A percentile compares a stretch with the other conserved stretches of the same genome.
Conservation (phyloP, 306 rosid species). For the Oxytropis ochrocephala region DNA sequence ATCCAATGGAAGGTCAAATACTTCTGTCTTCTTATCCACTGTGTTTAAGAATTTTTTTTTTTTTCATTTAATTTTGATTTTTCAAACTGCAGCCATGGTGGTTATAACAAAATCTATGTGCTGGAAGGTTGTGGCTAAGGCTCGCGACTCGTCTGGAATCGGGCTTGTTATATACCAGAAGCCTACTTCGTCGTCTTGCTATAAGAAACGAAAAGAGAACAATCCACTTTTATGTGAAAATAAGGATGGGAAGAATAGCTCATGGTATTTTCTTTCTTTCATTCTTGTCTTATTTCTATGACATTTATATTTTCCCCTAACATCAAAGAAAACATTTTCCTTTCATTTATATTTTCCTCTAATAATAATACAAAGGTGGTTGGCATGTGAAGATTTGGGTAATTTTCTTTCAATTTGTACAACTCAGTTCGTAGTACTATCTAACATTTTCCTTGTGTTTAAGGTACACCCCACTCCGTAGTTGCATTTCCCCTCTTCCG, state of each 20-base stretch:
- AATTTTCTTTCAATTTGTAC: too few species aligned
- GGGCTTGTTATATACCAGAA: constrained; percentile 93
- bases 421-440: too few species aligned
- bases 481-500: constrained; percentile 64
- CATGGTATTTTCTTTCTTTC: constrained; percentile 55
- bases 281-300: not conserved
- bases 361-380: too few species aligned
- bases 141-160: constrained; percentile 59
- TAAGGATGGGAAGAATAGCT: constrained; percentile 43
- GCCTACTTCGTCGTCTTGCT: constrained; percentile 72
- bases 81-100: constrained; percentile 58
- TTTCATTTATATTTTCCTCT: too few species aligned
- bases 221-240: constrained; percentile 63
- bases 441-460: too few species aligned
- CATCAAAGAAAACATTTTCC: not conserved
- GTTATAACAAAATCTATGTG: constrained; percentile 66
- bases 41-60: not conserved
- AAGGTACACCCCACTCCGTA: constrained; percentile 64
- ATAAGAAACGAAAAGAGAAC: constrained; percentile 41
- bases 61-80: not conserved
- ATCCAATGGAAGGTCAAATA: not conserved
- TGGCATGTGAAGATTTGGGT: too few species aligned
- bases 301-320: not conserved
- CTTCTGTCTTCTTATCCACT: not conserved
- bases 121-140: constrained; percentile 78